phyloP scores from a whole-genome alignment of 2,329 filamentous ascomycete species.

The Phoma sp. region DNA sequence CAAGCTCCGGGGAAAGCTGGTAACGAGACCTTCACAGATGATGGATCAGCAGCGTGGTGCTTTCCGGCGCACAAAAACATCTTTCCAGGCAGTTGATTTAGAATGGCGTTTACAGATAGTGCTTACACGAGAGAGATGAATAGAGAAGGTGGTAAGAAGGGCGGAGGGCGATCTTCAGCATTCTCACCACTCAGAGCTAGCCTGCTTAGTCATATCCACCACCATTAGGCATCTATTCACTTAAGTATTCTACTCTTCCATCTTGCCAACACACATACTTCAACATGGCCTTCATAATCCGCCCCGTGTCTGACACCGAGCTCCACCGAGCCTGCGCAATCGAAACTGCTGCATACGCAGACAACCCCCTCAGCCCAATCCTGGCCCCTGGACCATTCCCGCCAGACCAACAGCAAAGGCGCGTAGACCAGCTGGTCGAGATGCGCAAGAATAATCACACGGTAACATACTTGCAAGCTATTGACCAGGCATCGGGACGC shows the following conservation, averaged over 20 bases:
- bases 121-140: neutral
- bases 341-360: slow-evolving; percentile 31
- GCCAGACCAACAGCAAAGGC: neutral
- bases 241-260: neutral
- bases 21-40: no score
- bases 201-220: slow-evolving; percentile 14
- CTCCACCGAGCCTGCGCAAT: slow-evolving; percentile 32
- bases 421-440: slow-evolving; percentile 3
- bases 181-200: slow-evolving; percentile 3
- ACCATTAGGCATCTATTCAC: slow-evolving; percentile 4
- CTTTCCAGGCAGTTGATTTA: no score
- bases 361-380: slow-evolving; percentile 22
- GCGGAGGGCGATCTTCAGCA: slow-evolving; percentile 9
- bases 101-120: neutral
- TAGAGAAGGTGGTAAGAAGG: slow-evolving; percentile 5
- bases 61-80: neutral
- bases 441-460: slow-evolving; percentile 11
- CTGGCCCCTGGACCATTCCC: slow-evolving; percentile 36
- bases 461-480: slow-evolving; percentile 28
- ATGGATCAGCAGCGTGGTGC: neutral
- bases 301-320: slow-evolving; percentile 32
- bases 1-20: neutral
- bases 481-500: slow-evolving; percentile 33
- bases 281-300: slow-evolving; percentile 34
- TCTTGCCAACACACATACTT: neutral